Evolutionary conservation across 1,284 basidiomycete genomes (phyloP), one percentile per base, ranked within the genome.

Genomic region (Pisolithus thermaeus): DNA sequence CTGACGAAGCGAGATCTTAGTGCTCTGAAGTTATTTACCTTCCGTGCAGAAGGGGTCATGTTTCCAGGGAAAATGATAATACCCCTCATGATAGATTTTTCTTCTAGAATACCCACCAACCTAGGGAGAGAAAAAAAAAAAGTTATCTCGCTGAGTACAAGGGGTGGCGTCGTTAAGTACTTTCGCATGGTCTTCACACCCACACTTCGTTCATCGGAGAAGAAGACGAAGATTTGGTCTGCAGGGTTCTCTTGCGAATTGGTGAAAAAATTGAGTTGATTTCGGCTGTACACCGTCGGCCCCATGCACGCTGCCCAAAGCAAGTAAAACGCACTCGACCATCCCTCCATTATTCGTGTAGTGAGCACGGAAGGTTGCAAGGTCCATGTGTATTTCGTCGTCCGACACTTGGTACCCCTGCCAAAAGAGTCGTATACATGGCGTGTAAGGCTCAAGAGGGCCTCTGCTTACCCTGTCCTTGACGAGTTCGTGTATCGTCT

Each of bases 401-500:
- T 94, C 87, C 7, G 92, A 82, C 27, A 97, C 92, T 70, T 84
- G 81, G 70, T 89, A 96, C 52, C 90, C 92, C 90, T 92, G 63
- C 38, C 51, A 45, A 54, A 56, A 53, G 27, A 59, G 52, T 42
- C 27, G 25, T 25, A 56, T 52, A 60, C 18, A 18, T 52, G 48
- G 51, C 58, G 47, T 58, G 59, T 62, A 32, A 41, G 35, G 22
- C 22, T 50, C 27, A 42, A 53, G 18, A 52, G 12, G 18, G 55
- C 50, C 40, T 52, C 59, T 42, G 69, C 80, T 71, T 59, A 89
- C 87, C 73, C 95, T 82, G 70, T 99, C 97, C 65, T 87, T 84
- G 54, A 96, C 91, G 52, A 99, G 84, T 73, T 99, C 97, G 70
- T 98, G 94, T 49, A 97, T 90, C 40, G 97, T 99, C 63, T 92